Conservation (phyloP, 1,139 yeast genomes). For the Candida sojae region DNA sequence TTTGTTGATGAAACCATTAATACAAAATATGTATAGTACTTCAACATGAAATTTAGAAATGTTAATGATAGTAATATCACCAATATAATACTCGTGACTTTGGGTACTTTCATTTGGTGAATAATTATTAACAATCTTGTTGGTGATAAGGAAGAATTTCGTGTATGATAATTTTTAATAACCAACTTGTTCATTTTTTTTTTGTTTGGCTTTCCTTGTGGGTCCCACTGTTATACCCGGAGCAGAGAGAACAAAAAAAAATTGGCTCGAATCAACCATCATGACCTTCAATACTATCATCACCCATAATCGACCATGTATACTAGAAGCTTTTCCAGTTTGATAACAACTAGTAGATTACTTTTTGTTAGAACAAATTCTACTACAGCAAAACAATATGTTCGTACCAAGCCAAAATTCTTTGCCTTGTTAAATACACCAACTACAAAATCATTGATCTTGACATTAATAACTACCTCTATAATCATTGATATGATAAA, state of each 20-base stretch:
- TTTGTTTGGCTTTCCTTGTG: no score
- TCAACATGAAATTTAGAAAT: constrained; percentile 28
- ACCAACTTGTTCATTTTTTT: no score
- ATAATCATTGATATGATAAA: constrained; percentile 41
- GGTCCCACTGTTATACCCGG: no score
- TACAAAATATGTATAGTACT: constrained; percentile 35
- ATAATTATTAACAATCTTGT: no score
- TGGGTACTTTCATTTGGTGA: constrained; percentile 34
- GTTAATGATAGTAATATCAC: constrained; percentile 34
- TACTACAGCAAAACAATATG: constrained; percentile 14
- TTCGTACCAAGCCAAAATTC: constrained; percentile 19
- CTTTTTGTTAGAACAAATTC: constrained; percentile 10
- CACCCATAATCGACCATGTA: not conserved
- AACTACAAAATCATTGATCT: constrained; percentile 38
- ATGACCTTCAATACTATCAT: not conserved
- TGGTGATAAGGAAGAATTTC: no score
- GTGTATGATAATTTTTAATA: no score
- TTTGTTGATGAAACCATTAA: constrained; percentile 34
- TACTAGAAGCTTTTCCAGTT: not conserved
- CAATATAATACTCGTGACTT: constrained; percentile 34
- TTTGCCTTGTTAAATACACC: constrained; percentile 30
- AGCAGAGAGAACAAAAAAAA: no score
- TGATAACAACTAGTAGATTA: not conserved
- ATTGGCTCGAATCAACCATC: not conserved
- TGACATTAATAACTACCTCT: constrained; percentile 42